Base-by-base conservation (phyloP, 768 basidiomycete species). In the Fistulinella prunicolor region DNA sequence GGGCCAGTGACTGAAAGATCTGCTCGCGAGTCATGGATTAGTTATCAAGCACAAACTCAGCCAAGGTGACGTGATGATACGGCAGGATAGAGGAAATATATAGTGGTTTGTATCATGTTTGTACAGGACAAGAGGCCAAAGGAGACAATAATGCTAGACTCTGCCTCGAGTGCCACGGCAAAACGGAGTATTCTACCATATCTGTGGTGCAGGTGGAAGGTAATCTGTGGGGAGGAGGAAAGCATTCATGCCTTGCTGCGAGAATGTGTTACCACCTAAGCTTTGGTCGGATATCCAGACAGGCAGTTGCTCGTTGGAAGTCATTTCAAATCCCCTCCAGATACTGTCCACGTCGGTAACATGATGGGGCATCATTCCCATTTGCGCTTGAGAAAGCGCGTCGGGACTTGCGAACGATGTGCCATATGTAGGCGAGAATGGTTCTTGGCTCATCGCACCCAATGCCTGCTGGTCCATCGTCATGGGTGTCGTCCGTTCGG, bases 261-360 rank as follows among this genome's bases (percentile, higher is more conserved):
- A 77, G 67, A 89, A 86, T 8, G 82, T 78, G 57, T 71, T 79
- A 41, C 86, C 89, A 38, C 89, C 89, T 2, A 91, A 68, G 55
- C 78, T 88, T 64, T 88, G 85, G 64, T 92, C 89, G 29, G 88
- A 87, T 38, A 91, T 81, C 89, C 89, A 92, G 22, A 91, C 82
- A 17, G 89, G 89, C 9, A 89, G 71, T 56, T 89, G 86, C 59
- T 89, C 86, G 49, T 73, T 83, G 12, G 85, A 70, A 19, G 82
- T 82, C 65, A 76, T 73, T 62, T 87, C 86, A 58, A 89, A 84
- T 24, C 82, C 84, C 43, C 84, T 79, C 81, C 83, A 86, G 49
- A 90, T 89, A 51, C 78, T 76, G 37, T 90, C 88, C 12, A 84
- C 69, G 47, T 71, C 65, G 2, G 63, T 47, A 9, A 41, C 49